These are phyloP conservation scores for Fusarium nanum DNA, from an alignment of 2,329 filamentous ascomycete species.

Conservation along the genomic window DNA sequence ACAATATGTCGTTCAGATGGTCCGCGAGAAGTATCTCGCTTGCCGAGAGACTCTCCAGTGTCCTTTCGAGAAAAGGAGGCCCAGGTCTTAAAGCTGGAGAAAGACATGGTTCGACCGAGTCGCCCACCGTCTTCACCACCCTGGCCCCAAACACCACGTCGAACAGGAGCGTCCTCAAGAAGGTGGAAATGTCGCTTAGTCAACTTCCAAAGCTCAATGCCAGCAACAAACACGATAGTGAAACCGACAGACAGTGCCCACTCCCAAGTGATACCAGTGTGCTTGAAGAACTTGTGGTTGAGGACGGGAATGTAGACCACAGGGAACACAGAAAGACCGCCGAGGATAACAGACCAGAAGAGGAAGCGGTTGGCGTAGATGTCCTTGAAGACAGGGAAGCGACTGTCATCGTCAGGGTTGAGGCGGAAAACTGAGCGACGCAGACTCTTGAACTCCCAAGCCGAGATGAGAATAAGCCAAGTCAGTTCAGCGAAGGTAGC, in stretches of 20 bases:
- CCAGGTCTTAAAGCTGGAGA: conserved; percentile 64
- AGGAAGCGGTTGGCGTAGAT: conserved; percentile 77
- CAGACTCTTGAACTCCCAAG: conserved; percentile 82
- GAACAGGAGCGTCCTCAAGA: conserved; percentile 64
- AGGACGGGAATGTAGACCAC: conserved; percentile 79
- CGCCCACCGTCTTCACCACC: conserved; percentile 61
- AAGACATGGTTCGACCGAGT: conserved; percentile 62
- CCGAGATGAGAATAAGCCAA: conserved; percentile 78
- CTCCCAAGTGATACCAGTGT: conserved; percentile 78
- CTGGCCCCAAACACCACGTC: conserved; percentile 64
- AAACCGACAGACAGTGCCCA: conserved; percentile 76
- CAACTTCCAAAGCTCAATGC: conserved; percentile 79
- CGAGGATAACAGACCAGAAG: conserved; percentile 73
- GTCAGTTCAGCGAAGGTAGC: conserved; percentile 80
- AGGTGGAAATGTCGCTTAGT: conserved; percentile 68
- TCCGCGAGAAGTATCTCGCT: conserved; percentile 42
- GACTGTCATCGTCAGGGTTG: conserved; percentile 62
- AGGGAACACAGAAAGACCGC: conserved; percentile 71
- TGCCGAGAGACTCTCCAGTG: conserved; percentile 52
- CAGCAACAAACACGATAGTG: conserved; percentile 71
- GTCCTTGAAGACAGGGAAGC: conserved; percentile 69
- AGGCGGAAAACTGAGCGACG: conserved; percentile 78
- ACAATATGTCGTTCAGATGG: conserved; percentile 39
- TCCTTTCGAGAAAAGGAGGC: conserved; percentile 57
- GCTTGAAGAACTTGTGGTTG: conserved; percentile 78